Conservation (phyloP, 192 early-diverging fungal species). For the Neocallimastix lanati region DNA sequence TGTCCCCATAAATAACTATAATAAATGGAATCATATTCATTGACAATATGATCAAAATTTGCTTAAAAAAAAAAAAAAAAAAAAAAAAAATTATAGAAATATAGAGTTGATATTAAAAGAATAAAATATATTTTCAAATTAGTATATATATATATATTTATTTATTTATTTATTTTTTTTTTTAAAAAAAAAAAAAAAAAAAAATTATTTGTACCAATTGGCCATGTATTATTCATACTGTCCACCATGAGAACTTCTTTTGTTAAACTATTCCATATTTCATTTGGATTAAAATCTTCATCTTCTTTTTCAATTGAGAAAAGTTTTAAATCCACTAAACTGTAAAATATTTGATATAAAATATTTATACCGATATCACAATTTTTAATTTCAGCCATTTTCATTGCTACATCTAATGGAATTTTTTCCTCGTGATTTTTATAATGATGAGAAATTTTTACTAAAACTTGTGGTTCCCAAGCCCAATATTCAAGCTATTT, state of each 20-base stretch:
- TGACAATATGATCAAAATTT: conserved; percentile 45
- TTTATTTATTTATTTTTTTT: no score
- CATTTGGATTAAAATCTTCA: conserved; percentile 15
- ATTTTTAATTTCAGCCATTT: conserved; percentile 49
- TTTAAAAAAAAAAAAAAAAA: no score
- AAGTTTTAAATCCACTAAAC: conserved; percentile 52
- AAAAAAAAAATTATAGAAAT: no score
- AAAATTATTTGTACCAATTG: conserved; percentile 3
- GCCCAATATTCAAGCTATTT: conserved; percentile 50
- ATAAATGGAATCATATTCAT: conserved; percentile 52
- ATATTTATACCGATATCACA: conserved; percentile 49
- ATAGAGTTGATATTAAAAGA: no score
- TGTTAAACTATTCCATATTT: conserved; percentile 20
- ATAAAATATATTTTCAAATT: no score
- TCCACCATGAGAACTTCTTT: conserved; percentile 12
- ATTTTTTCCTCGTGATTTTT: conserved; percentile 33
- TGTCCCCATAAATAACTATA: conserved; percentile 63
- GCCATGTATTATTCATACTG: conserved; percentile 14
- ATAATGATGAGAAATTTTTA: conserved; percentile 44
- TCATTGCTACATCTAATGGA: no score
- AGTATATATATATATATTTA: no score
- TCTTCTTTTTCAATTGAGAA: conserved; percentile 28
- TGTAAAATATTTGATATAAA: conserved; percentile 57
- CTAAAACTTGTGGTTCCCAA: conserved; percentile 11
- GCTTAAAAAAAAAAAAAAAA: no score